Evolutionary conservation across 169 alveolate genomes (phyloP).

Genomic region (Plasmodium yoelii): DNA sequence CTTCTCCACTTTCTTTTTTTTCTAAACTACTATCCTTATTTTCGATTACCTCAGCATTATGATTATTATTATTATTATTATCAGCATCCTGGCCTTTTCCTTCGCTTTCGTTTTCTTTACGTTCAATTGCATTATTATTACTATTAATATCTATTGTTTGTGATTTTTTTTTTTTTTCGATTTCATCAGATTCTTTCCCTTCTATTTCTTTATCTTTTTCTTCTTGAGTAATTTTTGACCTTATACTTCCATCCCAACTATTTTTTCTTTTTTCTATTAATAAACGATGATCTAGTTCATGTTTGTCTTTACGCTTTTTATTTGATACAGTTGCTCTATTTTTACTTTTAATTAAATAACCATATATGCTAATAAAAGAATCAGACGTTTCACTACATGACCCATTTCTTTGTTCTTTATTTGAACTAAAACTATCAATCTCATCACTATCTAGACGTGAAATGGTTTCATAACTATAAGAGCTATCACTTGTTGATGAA

Average conservation of each 20-base stretch:
- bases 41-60: background rate
- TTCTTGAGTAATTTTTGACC: background rate
- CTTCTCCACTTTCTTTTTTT: background rate
- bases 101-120: background rate
- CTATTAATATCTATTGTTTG: background rate
- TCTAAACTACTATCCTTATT: background rate
- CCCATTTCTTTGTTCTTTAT: constrained; percentile 21
- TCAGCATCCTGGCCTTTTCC: background rate
- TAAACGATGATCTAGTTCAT: background rate
- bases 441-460: constrained; percentile 36
- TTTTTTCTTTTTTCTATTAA: constrained; percentile 9
- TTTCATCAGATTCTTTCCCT: background rate
- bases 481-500: constrained; percentile 66
- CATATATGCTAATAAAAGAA: constrained; percentile 60
- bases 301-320: constrained; percentile 14
- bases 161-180: background rate
- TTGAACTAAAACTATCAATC: constrained; percentile 40
- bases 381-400: constrained; percentile 37
- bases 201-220: background rate
- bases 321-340: background rate
- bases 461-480: constrained; percentile 44
- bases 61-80: background rate
- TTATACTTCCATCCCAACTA: background rate
- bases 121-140: background rate
- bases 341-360: constrained; percentile 47